Base-by-base conservation (phyloP, 805 yeast genomes). In the Lachancea fermentati region DNA sequence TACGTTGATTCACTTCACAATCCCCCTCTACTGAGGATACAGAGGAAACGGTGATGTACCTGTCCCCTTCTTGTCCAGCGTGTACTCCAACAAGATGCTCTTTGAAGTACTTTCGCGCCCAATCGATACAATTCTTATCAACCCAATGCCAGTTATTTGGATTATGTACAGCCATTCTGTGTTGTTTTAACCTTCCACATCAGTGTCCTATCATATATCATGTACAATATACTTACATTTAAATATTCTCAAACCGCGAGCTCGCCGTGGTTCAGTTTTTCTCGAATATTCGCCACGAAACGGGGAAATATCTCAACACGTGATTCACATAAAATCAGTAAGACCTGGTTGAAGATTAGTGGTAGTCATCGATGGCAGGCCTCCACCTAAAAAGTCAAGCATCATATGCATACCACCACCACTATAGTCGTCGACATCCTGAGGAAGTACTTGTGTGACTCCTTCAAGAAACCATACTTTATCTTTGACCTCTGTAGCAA, bases 81-180 rank as follows among this genome's bases (percentile, higher is more conserved):
- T 62, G 46, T 30, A 78, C 47, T 1, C 81, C 82, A 8, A 70
- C 69, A 38, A 88, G 67, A 33, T 78, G 73, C 34, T 76, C 73
- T 22, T 66, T 63, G 62, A 93, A 85, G 62, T 91, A 91, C 30
- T 74, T 71, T 46, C 78, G 78, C 9, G 96, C 74, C 98, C 98
- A 93, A 42, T 77, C 81, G 42, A 91, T 75, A 67, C 98, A 93
- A 71, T 93, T 93, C 65, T 91, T 91, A 67, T 91, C 97, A 47
- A 89, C 97, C 97, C 97, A 93, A 72, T 93, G 98, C 98, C 98
- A 91, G 68, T 91, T 91, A 65, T 93, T 93, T 30, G 97, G 97
- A 73, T 91, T 93, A 66, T 87, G 83, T 24, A 93, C 89, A 30
- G 85, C 97, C 97, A 91, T 91, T 29, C 50, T 47, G 41, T 31